Conservation (phyloP, 805 yeast genomes). For the Helenozyma baotianmanensis region DNA sequence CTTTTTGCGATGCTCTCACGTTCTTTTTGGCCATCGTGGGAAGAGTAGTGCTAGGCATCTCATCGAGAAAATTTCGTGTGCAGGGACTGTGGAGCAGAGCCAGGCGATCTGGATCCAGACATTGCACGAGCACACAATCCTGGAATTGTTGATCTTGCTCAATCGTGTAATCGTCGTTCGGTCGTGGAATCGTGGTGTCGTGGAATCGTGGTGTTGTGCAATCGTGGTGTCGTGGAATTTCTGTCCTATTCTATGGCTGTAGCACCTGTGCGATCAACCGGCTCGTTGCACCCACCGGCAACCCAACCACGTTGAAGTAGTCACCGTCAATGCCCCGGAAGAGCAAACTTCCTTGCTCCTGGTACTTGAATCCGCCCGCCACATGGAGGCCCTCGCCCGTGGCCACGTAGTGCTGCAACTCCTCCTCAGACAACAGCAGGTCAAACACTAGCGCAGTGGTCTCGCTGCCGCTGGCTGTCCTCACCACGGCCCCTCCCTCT, state of each 20-base stretch:
- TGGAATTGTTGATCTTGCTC: background rate
- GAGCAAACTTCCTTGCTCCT: conserved; percentile 64
- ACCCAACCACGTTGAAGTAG: conserved; percentile 79
- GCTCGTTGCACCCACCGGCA: conserved; percentile 47
- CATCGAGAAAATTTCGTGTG: conserved; percentile 13
- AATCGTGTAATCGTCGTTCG: too few relatives aligned
- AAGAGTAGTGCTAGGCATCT: conserved; percentile 5
- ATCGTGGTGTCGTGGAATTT: too few relatives aligned
- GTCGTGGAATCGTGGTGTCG: too few relatives aligned
- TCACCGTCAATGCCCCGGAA: conserved; percentile 71
- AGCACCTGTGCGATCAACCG: conserved; percentile 4
- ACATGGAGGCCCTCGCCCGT: conserved; percentile 73
- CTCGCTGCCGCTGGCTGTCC: conserved; percentile 13
- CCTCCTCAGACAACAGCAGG: conserved; percentile 47
- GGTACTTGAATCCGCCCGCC: conserved; percentile 92
- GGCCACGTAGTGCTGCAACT: conserved; percentile 57
- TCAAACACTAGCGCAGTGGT: conserved; percentile 45
- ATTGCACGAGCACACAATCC: background rate
- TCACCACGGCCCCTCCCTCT: conserved; percentile 4
- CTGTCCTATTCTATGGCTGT: too few relatives aligned
- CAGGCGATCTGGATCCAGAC: background rate
- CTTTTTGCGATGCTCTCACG: conserved; percentile 11
- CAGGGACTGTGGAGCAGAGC: conserved; percentile 5
- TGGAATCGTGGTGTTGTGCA: too few relatives aligned
- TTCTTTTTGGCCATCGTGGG: conserved; percentile 24